These are phyloP conservation scores for Domatiomyces globalis DNA, from an alignment of 2,329 filamentous ascomycete species.

Conservation along the genomic window DNA sequence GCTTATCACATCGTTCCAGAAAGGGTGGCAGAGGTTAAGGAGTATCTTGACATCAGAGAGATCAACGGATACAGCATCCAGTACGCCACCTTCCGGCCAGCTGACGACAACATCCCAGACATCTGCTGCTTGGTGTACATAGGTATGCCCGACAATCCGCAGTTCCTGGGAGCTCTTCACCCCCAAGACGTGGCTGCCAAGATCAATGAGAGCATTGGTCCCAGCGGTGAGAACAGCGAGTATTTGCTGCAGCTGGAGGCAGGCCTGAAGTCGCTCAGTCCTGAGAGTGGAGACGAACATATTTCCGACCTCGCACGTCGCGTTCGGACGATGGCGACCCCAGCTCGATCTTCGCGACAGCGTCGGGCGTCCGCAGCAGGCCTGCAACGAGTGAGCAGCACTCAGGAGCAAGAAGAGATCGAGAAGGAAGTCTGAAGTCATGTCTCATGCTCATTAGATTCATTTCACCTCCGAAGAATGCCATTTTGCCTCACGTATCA, in stretches of 20 bases:
- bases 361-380: conserved; percentile 20
- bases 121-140: conserved; percentile 71
- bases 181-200: conserved; percentile 37
- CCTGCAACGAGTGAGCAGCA: conserved; percentile 34
- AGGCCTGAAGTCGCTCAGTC: conserved; percentile 57
- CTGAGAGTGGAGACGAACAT: conserved; percentile 69
- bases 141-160: conserved; percentile 79
- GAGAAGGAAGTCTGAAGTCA: conserved; percentile 27
- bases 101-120: conserved; percentile 23
- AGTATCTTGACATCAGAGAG: conserved; percentile 89
- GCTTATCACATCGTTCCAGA: conserved; percentile 69
- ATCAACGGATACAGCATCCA: conserved; percentile 96
- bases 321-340: conserved; percentile 44
- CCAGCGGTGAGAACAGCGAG: conserved; percentile 79
- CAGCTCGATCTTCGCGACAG: conserved; percentile 3
- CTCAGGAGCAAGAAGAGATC: conserved; percentile 48
- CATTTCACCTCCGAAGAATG: not conserved
- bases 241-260: conserved; percentile 72
- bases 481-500: not conserved
- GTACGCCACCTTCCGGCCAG: conserved; percentile 67
- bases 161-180: conserved; percentile 58
- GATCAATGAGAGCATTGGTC: conserved; percentile 61
- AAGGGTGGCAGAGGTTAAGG: conserved; percentile 64
- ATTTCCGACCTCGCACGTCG: conserved; percentile 65
- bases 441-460: not conserved